Evolutionary conservation across 495 filamentous ascomycete species (phyloP).

Genomic region (Xylaria palmicola): DNA sequence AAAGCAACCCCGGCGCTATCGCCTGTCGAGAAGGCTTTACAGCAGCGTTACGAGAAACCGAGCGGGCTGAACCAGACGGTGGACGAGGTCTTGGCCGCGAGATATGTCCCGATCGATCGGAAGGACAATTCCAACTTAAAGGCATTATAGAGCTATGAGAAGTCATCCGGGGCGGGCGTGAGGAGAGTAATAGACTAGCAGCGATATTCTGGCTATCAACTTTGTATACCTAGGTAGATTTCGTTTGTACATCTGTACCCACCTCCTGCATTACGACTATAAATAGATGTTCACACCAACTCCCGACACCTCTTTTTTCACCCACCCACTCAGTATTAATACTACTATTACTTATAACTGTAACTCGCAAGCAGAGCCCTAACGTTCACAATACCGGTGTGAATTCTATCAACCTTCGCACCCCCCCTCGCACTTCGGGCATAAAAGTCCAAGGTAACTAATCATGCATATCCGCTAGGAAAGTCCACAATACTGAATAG

Average conservation of each 20-base stretch:
- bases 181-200: neutral
- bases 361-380: too few relatives aligned
- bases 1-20: constrained; percentile 34
- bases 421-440: too few relatives aligned
- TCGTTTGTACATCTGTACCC: constrained; percentile 10
- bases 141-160: constrained; percentile 26
- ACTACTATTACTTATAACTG: too few relatives aligned
- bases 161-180: neutral
- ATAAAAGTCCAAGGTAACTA: too few relatives aligned
- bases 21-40: constrained; percentile 45
- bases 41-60: constrained; percentile 45
- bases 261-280: neutral
- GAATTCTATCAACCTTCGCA: too few relatives aligned
- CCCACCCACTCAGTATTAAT: too few relatives aligned
- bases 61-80: constrained; percentile 31
- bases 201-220: neutral
- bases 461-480: too few relatives aligned
- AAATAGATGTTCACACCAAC: neutral
- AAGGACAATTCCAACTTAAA: constrained; percentile 39
- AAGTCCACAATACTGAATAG: too few relatives aligned
- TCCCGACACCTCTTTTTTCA: too few relatives aligned
- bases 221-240: constrained; percentile 7
- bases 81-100: constrained; percentile 44
- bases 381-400: too few relatives aligned
- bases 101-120: constrained; percentile 46